Conservation (phyloP, 805 yeast genomes). For the Candida fluviatilis region DNA sequence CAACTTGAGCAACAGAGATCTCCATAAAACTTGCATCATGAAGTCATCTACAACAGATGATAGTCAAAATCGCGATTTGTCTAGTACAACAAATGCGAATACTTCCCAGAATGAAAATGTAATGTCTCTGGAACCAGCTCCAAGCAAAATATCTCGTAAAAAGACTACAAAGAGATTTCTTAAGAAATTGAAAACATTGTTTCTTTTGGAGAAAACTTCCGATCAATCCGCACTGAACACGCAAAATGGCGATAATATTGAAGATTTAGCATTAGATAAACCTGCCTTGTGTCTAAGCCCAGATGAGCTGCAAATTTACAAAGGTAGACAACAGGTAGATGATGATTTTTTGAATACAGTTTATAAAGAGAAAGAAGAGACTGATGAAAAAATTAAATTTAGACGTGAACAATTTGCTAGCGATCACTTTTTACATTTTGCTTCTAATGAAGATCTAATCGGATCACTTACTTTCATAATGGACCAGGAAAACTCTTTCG, state of each 20-base stretch:
- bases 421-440: constrained; percentile 1
- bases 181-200: background rate
- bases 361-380: background rate
- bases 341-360: background rate
- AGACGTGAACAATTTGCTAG: background rate
- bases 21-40: no score
- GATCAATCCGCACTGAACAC: background rate
- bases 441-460: constrained; percentile 2
- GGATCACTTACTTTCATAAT: constrained; percentile 1
- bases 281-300: no score
- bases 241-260: background rate
- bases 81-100: no score
- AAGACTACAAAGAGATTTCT: background rate
- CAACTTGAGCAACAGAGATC: no score
- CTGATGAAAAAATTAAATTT: background rate
- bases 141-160: no score
- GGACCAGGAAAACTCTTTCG: background rate
- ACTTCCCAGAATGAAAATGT: no score
- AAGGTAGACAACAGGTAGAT: background rate
- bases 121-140: no score
- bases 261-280: no score
- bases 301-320: background rate
- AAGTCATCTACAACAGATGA: no score
- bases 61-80: no score
- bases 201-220: background rate